A percentile compares a stretch with the other conserved stretches of the same genome.
Conservation (phyloP, 2,329 filamentous ascomycete species). For the Calonectria multiphialidica region DNA sequence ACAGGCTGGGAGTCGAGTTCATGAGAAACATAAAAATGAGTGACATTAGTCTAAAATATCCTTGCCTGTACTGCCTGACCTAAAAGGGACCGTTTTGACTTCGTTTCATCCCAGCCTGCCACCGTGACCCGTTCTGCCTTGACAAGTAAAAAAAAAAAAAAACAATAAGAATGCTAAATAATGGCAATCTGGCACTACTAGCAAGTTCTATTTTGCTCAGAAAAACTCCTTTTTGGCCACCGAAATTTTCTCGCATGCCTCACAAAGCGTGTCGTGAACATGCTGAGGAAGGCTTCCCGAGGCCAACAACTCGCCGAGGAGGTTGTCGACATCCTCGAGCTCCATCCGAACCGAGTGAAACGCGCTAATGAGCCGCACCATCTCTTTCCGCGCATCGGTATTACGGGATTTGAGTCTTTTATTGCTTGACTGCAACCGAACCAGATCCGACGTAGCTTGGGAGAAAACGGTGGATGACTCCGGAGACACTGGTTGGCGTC, state of each 20-base stretch:
- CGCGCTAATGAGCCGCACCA: neutral
- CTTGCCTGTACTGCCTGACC: neutral
- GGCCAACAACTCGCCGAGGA: neutral
- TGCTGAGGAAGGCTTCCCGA: neutral
- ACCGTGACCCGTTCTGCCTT: neutral
- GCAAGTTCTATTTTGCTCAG: neutral
- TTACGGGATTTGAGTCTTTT: neutral
- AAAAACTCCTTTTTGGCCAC: neutral
- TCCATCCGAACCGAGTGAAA: neutral
- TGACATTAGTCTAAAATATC: neutral
- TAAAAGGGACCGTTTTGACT: neutral
- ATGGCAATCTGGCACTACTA: neutral
- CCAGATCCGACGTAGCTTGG: neutral
- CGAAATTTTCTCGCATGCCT: neutral
- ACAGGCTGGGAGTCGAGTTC: too few species aligned
- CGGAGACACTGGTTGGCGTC: neutral
- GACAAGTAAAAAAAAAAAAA: neutral
- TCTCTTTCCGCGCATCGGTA: neutral
- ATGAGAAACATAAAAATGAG: too few species aligned
- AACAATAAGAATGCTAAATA: too few species aligned
- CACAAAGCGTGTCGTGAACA: neutral
- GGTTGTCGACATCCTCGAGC: neutral
- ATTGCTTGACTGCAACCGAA: neutral
- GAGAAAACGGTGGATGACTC: neutral
- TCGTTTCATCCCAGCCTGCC: neutral